These are phyloP conservation scores for Flaveria trinervia DNA, from an alignment of 129 eudicot species.

Conservation along the genomic window DNA sequence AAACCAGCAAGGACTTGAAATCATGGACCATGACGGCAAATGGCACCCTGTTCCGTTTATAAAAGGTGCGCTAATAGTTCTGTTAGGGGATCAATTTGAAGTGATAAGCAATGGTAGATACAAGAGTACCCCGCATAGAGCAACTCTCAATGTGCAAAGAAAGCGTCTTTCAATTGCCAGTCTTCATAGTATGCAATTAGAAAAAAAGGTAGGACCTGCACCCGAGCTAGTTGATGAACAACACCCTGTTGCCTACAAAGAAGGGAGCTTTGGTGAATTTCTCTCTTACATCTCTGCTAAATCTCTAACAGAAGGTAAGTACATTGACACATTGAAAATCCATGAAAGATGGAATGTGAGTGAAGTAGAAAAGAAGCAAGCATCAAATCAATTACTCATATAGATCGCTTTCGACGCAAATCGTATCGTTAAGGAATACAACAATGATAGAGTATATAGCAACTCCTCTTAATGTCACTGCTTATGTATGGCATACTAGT, in stretches of 20 bases:
- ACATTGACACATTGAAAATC: constrained; percentile 59
- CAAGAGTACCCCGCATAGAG: constrained; percentile 60
- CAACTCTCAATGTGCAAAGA: constrained; percentile 40
- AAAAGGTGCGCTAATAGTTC: constrained; percentile 54
- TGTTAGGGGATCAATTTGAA: constrained; percentile 75
- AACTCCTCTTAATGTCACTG: not conserved
- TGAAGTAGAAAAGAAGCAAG: constrained; percentile 7
- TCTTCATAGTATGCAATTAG: constrained; percentile 61
- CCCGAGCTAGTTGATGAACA: constrained; percentile 58
- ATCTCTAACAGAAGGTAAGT: constrained; percentile 48
- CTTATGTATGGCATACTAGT: not conserved
- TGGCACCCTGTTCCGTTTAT: constrained; percentile 65
- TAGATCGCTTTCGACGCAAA: not conserved
- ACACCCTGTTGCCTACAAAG: constrained; percentile 52
- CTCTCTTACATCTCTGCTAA: constrained; percentile 45
- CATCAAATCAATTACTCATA: not conserved
- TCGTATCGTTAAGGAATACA: constrained; percentile 11
- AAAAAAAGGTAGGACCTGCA: constrained; percentile 52
- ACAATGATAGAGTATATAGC: not conserved
- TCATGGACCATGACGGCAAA: constrained; percentile 46
- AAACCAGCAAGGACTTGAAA: constrained; percentile 56
- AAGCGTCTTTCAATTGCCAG: constrained; percentile 73
- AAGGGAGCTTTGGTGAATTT: constrained; percentile 64
- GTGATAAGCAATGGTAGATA: constrained; percentile 66
- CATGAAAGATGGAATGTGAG: constrained; percentile 16